These are phyloP conservation scores for Tricholoma flavovirens DNA, from an alignment of 768 basidiomycete species.

Conservation along the genomic window DNA sequence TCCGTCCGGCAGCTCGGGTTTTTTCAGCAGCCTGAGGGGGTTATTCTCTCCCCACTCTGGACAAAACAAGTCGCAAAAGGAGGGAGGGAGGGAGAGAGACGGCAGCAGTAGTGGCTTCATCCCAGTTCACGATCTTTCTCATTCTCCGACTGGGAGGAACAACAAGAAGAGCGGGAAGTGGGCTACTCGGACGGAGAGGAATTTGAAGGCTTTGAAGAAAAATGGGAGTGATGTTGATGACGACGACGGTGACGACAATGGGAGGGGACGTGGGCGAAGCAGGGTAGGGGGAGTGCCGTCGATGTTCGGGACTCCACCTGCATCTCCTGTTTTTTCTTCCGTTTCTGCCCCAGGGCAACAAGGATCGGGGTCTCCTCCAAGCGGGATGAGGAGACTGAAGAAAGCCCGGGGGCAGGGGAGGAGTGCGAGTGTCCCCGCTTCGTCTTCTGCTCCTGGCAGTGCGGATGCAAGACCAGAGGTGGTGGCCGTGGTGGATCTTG, in stretches of 20 bases:
- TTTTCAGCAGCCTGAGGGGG: conserved; percentile 43
- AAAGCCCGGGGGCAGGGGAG: conserved; percentile 1
- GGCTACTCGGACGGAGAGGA: conserved; percentile 21
- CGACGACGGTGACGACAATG: neutral
- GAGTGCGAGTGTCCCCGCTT: conserved; percentile 17
- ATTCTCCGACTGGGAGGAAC: neutral
- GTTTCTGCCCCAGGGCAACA: too few relatives aligned
- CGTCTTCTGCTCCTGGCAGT: neutral
- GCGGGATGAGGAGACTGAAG: conserved; percentile 2
- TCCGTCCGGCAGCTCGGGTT: conserved; percentile 8
- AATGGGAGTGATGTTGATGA: neutral
- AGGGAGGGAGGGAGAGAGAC: conserved; percentile 2
- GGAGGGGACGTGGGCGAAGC: neutral
- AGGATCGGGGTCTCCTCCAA: neutral
- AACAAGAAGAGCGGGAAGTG: conserved; percentile 13
- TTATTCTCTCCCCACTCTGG: conserved; percentile 29
- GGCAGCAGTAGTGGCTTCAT: neutral
- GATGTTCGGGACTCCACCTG: conserved; percentile 1
- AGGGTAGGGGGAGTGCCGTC: too few relatives aligned
- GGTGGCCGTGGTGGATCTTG: conserved; percentile 3
- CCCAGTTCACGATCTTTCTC: neutral
- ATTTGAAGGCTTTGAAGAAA: conserved; percentile 12
- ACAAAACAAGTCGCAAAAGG: neutral
- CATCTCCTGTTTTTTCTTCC: conserved; percentile 3
- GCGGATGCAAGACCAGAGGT: neutral